Percentiles rank a stretch among this genome's conserved stretches.
Evolutionary conservation across 2,329 filamentous ascomycete species (phyloP).

Genomic region (Teratosphaeria nubilosa): DNA sequence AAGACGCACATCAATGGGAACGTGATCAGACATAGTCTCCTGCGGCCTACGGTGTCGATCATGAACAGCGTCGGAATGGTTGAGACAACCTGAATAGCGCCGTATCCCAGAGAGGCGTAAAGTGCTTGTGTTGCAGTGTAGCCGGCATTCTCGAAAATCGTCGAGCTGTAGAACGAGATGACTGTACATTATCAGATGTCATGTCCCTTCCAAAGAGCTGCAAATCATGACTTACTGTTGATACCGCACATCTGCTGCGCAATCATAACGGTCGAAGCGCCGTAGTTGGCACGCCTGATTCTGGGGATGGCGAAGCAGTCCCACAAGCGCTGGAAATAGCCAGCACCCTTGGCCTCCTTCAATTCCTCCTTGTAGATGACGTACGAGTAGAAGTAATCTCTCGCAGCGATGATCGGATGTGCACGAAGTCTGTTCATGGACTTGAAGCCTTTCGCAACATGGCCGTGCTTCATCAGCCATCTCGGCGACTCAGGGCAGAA

Average conservation of each 20-base stretch:
- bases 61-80: slow-evolving; percentile 37
- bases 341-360: slow-evolving; percentile 27
- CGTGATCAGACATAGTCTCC: slow-evolving; percentile 30
- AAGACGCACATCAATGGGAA: slow-evolving; percentile 41
- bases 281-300: slow-evolving; percentile 33
- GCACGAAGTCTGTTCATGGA: slow-evolving; percentile 41
- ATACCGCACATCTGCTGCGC: slow-evolving; percentile 27
- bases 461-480: slow-evolving; percentile 38
- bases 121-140: slow-evolving; percentile 29
- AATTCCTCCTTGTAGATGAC: slow-evolving; percentile 27
- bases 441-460: slow-evolving; percentile 36
- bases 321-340: slow-evolving; percentile 33
- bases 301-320: slow-evolving; percentile 42
- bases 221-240: slow-evolving; percentile 15
- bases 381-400: slow-evolving; percentile 45
- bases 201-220: neutral
- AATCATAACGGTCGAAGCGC: slow-evolving; percentile 27
- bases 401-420: slow-evolving; percentile 43
- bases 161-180: slow-evolving; percentile 29
- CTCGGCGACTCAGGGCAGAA: slow-evolving; percentile 36
- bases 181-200: slow-evolving; percentile 12
- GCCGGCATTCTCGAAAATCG: slow-evolving; percentile 28
- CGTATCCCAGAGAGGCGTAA: slow-evolving; percentile 34
- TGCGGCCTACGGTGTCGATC: slow-evolving; percentile 36
- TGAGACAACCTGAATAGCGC: slow-evolving; percentile 36